Conservation (phyloP, 495 filamentous ascomycete genomes). For the Penicillium ochrochloron region DNA sequence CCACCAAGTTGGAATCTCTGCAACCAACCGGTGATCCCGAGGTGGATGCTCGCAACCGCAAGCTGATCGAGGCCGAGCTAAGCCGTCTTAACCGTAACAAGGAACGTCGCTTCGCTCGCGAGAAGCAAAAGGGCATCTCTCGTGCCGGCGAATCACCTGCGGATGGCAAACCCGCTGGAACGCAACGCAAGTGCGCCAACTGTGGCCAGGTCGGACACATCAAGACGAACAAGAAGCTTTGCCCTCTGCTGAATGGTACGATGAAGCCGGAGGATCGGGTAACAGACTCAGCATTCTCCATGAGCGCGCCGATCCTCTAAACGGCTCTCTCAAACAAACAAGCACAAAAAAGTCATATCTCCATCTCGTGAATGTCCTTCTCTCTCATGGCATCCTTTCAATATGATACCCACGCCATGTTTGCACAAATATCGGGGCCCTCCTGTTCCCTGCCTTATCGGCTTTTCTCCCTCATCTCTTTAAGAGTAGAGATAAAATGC, state of each 20-base stretch:
- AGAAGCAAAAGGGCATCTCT: conserved; percentile 77
- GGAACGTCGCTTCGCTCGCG: conserved; percentile 86
- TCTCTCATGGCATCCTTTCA: not conserved
- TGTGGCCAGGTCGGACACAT: conserved; percentile 96
- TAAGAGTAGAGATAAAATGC: not conserved
- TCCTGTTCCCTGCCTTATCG: not conserved
- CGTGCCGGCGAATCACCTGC: conserved; percentile 45
- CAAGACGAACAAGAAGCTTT: conserved; percentile 99
- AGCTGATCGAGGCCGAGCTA: conserved; percentile 73
- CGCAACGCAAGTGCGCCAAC: conserved; percentile 94
- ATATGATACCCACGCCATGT: conserved; percentile 13
- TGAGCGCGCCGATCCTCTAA: conserved; percentile 50
- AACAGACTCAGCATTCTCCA: conserved; percentile 56
- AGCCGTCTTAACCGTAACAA: conserved; percentile 85
- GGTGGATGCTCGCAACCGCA: conserved; percentile 63
- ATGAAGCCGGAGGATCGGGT: conserved; percentile 71
- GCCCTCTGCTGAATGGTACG: conserved; percentile 86
- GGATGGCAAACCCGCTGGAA: conserved; percentile 62
- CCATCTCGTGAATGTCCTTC: not conserved
- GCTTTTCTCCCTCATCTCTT: not conserved
- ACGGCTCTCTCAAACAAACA: not conserved
- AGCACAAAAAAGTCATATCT: not conserved
- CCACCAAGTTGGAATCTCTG: conserved; percentile 67
- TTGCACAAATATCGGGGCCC: not conserved
- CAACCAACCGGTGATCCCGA: conserved; percentile 79